These are phyloP conservation scores for Pterocarpus santalinus DNA, from an alignment of 306 rosid species.

Conservation along the genomic window DNA sequence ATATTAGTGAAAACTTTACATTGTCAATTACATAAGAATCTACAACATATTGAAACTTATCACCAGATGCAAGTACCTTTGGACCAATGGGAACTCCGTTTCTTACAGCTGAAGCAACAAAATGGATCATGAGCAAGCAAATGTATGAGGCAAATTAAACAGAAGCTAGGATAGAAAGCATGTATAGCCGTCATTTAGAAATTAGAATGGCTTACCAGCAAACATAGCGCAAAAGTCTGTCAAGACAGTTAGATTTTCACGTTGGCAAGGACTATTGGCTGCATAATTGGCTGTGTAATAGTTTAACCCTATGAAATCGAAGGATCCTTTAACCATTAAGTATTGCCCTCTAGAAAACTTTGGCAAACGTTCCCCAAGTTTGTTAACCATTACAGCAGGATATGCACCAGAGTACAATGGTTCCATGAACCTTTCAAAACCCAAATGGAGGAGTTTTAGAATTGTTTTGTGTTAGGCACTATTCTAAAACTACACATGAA, in stretches of 20 bases:
- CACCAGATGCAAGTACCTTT: conserved; percentile 22
- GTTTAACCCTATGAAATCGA: conserved; percentile 60
- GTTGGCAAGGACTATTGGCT: conserved; percentile 20
- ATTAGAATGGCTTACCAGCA: conserved; percentile 12
- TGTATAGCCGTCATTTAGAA: background rate
- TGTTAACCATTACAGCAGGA: conserved; percentile 47
- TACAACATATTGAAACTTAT: background rate
- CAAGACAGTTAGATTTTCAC: background rate
- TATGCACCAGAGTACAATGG: conserved; percentile 52
- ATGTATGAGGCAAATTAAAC: background rate
- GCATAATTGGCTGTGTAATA: conserved; percentile 52
- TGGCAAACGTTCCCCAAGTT: conserved; percentile 49
- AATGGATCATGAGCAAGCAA: conserved; percentile 18
- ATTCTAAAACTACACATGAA: background rate
- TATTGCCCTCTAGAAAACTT: conserved; percentile 43
- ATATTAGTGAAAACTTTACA: too few species aligned
- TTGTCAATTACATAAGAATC: too few species aligned
- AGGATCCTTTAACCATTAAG: conserved; percentile 46
- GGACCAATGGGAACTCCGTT: conserved; percentile 41
- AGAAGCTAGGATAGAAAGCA: background rate
- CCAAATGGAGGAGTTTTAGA: background rate
- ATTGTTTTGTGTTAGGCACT: too few species aligned
- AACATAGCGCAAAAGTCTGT: conserved; percentile 20
- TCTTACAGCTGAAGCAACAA: conserved; percentile 24
- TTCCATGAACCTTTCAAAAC: conserved; percentile 48